These are phyloP conservation scores for Pilobolus umbonatus DNA, from an alignment of 192 early-diverging fungal genomes.

Conservation along the genomic window DNA sequence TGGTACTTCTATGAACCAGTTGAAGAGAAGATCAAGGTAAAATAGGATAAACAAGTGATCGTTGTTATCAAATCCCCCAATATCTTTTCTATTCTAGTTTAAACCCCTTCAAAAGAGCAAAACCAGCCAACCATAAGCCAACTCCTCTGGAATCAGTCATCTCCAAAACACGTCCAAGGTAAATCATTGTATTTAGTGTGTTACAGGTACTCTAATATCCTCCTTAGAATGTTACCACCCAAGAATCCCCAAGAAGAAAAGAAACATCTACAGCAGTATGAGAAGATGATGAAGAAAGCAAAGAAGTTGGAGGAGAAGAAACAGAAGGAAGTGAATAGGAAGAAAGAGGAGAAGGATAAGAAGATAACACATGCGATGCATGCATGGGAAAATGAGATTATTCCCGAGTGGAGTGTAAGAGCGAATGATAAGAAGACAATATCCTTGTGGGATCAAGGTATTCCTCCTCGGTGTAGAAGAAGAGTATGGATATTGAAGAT, in stretches of 20 bases:
- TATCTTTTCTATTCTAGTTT: no score
- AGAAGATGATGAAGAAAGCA: slow-evolving; percentile 41
- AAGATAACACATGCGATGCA: slow-evolving; percentile 19
- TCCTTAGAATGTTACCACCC: slow-evolving; percentile 34
- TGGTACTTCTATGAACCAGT: slow-evolving; percentile 15
- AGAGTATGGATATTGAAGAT: slow-evolving; percentile 36
- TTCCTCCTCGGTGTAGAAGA: slow-evolving; percentile 38
- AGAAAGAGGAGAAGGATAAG: slow-evolving; percentile 36
- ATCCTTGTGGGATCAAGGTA: slow-evolving; percentile 36
- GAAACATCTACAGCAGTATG: slow-evolving; percentile 36
- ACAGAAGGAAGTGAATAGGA: slow-evolving; percentile 24
- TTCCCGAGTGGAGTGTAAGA: slow-evolving; percentile 37
- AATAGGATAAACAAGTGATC: neutral
- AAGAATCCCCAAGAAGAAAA: slow-evolving; percentile 38
- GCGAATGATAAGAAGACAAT: slow-evolving; percentile 31
- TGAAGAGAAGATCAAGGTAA: slow-evolving; percentile 28
- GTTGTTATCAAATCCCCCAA: neutral
- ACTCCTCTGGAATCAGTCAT: slow-evolving; percentile 35
- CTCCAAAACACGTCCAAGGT: slow-evolving; percentile 40
- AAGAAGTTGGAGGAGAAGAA: slow-evolving; percentile 32
- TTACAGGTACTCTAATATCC: neutral
- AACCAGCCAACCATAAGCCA: slow-evolving; percentile 21
- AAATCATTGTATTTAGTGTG: neutral
- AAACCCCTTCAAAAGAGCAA: slow-evolving; percentile 25
- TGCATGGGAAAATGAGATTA: slow-evolving; percentile 35